Evolutionary conservation across 1,284 basidiomycete genomes (phyloP), one percentile per base, ranked within the genome.

Genomic region (Marasmius fiardii): DNA sequence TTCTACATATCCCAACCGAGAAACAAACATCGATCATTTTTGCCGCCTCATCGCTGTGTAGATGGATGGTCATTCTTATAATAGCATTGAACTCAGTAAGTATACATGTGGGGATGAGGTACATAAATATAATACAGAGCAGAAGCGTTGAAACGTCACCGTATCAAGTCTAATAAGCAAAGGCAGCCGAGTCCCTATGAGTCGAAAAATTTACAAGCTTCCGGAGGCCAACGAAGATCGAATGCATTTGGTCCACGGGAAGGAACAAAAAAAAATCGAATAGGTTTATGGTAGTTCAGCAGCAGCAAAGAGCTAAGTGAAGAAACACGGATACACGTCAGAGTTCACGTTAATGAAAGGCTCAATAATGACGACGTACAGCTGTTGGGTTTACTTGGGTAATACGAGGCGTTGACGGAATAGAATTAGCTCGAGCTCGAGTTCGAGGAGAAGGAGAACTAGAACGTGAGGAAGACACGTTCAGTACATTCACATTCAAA

Each of bases 391-490:
- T 31, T 31, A 49, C 47, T 49, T 49, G 50, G 11, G 31, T 26
- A 20, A 18, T 28, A 31, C 37, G n/a, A 44, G 54, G 53, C 24
- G 55, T 54, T 8, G 58, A 59, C 12, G 58, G 58, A 35, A 37
- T 59, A 16, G 58, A 59, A 24, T 49, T 45, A 8, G 58, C 52
- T 24, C 58, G 52, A 24, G 34, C 51, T 21, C 53, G 21, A n/a
- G 39, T 47, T n/a, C 44, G 20, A 43, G 54, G 39, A n/a, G 28
- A 41, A 33, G 28, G 45, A 7, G 14, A 24, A 24, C 24, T 47
- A 34, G 43, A 31, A 31, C 28, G 28, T 31, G 10, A 31, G 28
- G 28, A 31, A 31, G 28, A 21, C 26, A 11, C 39, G 18, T 48
- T n/a, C 18, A 18, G 51, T 21, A 47, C 52, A 11, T 54, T 24